Conservation (phyloP, 1,284 basidiomycete genomes). For the Xanthoconium separans region DNA sequence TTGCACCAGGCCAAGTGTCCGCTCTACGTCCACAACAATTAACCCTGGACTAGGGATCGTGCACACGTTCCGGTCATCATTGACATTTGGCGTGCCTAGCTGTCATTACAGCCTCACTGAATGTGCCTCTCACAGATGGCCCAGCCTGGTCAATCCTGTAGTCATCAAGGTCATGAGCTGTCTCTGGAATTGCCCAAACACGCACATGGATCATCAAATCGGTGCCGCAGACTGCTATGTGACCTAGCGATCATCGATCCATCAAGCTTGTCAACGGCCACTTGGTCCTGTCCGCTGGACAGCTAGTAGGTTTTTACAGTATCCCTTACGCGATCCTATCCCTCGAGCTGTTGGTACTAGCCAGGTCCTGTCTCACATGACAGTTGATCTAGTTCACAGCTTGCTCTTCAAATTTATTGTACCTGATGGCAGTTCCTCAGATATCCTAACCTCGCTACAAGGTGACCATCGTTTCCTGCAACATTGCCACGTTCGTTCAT, state of each 20-base stretch:
- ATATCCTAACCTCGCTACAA: no score
- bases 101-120: neutral
- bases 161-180: neutral
- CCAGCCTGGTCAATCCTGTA: neutral
- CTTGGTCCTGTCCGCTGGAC: conserved; percentile 6
- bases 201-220: conserved; percentile 13
- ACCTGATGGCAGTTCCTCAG: no score
- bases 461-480: no score
- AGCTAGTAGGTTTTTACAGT: conserved; percentile 2
- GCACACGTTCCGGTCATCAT: neutral
- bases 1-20: neutral
- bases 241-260: neutral
- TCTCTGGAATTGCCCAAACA: neutral
- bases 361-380: no score
- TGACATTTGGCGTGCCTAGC: conserved; percentile 5
- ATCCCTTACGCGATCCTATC: neutral
- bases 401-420: no score
- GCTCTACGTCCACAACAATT: neutral
- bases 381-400: no score
- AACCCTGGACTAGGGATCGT: neutral
- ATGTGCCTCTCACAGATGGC: neutral
- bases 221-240: conserved; percentile 7
- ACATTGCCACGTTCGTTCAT: neutral
- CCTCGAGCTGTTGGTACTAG: neutral
- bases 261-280: neutral